phyloP scores from a whole-genome alignment of 306 rosid genomes.

The Trifolium dubium region DNA sequence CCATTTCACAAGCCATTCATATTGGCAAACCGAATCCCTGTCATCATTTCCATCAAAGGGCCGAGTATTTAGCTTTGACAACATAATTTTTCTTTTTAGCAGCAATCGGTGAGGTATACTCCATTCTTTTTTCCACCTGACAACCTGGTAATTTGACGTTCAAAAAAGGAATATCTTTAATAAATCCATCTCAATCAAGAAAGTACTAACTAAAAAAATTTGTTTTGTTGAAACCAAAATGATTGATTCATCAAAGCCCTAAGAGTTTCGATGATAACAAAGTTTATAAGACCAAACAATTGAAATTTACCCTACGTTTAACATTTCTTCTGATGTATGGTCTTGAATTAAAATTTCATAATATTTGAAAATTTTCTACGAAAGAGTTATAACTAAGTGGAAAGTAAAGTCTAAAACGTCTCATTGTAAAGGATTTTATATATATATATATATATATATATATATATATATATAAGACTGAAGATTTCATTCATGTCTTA shows the following conservation, averaged over 20 bases:
- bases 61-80: conserved; percentile 35
- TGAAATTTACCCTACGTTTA: not conserved
- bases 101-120: conserved; percentile 52
- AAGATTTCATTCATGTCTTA: not conserved
- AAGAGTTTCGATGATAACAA: not conserved
- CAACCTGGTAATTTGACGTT: conserved; percentile 32
- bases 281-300: not conserved
- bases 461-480: not conserved
- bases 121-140: conserved; percentile 52
- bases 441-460: too few species aligned
- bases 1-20: conserved; percentile 61
- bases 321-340: not conserved
- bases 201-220: conserved; percentile 10
- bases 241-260: not conserved
- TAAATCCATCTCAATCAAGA: conserved; percentile 1
- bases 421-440: not conserved
- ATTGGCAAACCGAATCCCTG: conserved; percentile 31
- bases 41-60: conserved; percentile 25
- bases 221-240: conserved; percentile 2
- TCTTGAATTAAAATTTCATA: not conserved
- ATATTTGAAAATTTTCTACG: not conserved
- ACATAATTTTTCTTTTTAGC: conserved; percentile 42
- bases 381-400: not conserved
- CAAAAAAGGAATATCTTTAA: not conserved
- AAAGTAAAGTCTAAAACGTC: not conserved